phyloP scores from a whole-genome alignment of 345 rosid species.

The Arabis alpina region DNA sequence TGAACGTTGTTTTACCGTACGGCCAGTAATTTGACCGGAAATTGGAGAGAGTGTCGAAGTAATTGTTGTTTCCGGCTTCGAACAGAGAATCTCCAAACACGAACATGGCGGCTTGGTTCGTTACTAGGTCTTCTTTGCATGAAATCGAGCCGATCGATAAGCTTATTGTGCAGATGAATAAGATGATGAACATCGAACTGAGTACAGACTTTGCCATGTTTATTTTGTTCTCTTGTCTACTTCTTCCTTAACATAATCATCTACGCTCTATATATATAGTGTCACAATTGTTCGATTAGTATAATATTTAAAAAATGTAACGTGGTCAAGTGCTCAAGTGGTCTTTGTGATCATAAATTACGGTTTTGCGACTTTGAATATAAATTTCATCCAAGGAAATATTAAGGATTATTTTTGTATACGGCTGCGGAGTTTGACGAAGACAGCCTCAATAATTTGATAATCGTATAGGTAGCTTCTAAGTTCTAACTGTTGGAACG shows the following conservation, averaged over 20 bases:
- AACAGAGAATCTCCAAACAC: constrained; percentile 74
- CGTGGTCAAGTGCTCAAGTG: constrained; percentile 9
- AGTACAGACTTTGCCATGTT: constrained; percentile 18
- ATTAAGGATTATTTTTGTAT: background rate
- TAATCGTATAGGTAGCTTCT: background rate
- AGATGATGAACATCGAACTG: constrained; percentile 1
- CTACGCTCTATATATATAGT: background rate
- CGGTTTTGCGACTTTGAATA: constrained; percentile 23
- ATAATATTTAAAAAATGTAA: background rate
- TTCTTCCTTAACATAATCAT: constrained; percentile 1
- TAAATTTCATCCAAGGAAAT: background rate
- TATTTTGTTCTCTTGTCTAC: background rate
- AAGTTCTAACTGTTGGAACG: too few relatives aligned
- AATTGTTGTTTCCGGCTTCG: constrained; percentile 83
- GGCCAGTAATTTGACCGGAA: constrained; percentile 79
- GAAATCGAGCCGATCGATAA: constrained; percentile 6
- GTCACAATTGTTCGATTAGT: background rate
- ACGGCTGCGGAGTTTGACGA: constrained; percentile 34
- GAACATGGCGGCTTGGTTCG: constrained; percentile 51
- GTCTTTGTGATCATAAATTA: constrained; percentile 4
- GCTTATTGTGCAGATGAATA: constrained; percentile 15
- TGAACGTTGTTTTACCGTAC: constrained; percentile 68
- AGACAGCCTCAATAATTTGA: constrained; percentile 3
- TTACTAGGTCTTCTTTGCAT: constrained; percentile 18
- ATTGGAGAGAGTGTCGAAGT: constrained; percentile 59